A percentile compares a stretch with the other conserved stretches of the same genome.
phyloP scores from a whole-genome alignment of 345 rosid species.

The Firmiana major region DNA sequence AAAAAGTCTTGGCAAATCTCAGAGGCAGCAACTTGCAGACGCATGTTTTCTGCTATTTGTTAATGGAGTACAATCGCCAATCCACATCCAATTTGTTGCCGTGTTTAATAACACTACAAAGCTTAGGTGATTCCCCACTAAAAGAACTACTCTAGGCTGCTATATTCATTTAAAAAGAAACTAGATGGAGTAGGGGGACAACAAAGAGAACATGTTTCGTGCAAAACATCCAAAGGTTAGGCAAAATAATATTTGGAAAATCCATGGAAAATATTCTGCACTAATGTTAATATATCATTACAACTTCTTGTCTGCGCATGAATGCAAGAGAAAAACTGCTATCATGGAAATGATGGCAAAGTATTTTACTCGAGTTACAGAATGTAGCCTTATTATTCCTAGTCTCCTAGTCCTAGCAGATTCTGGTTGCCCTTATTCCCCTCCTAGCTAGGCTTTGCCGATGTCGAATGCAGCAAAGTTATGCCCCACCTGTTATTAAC shows the following conservation, averaged over 20 bases:
- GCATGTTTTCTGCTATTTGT: slow-evolving; percentile 17
- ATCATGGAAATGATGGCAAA: background rate
- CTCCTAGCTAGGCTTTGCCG: background rate
- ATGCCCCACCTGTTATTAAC: background rate
- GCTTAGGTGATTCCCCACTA: slow-evolving; percentile 43
- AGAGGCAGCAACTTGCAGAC: slow-evolving; percentile 40
- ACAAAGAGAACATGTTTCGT: slow-evolving; percentile 7
- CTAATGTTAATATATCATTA: slow-evolving; percentile 3
- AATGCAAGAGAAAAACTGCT: background rate
- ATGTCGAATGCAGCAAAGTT: background rate
- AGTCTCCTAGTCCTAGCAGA: background rate
- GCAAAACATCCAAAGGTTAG: background rate
- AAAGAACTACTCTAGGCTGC: background rate
- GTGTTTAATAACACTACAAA: slow-evolving; percentile 6
- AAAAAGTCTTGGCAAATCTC: slow-evolving; percentile 33
- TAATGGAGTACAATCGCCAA: slow-evolving; percentile 21
- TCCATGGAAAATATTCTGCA: background rate
- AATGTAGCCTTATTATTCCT: background rate
- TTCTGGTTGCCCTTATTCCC: slow-evolving; percentile 7
- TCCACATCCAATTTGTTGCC: background rate
- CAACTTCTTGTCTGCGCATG: background rate
- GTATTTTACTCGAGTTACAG: background rate
- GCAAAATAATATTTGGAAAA: background rate
- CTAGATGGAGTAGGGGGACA: background rate
- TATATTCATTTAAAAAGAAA: background rate